phyloP scores from a whole-genome alignment of 345 rosid species.

The Barbarea vulgaris region DNA sequence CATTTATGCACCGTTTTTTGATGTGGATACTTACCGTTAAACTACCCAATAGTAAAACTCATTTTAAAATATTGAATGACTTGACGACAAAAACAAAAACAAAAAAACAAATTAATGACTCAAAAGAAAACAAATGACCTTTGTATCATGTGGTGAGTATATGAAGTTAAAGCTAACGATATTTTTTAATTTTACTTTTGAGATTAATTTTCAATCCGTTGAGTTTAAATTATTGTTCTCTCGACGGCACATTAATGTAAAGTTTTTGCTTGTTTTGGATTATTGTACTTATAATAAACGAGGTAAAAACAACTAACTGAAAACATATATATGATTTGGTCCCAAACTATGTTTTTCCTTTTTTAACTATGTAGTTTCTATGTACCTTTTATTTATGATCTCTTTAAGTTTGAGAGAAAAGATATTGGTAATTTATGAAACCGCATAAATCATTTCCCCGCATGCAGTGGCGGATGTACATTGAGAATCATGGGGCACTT shows the following conservation, averaged over 20 bases:
- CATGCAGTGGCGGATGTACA: too few species aligned
- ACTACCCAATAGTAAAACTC: background rate
- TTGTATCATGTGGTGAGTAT: constrained; percentile 5
- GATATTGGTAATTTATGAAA: background rate
- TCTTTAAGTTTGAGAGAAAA: background rate
- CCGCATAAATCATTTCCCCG: background rate
- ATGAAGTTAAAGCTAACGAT: background rate
- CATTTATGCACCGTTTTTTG: background rate
- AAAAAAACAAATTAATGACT: too few species aligned
- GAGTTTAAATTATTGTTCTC: background rate
- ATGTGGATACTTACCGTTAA: constrained; percentile 1
- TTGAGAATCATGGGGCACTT: too few species aligned
- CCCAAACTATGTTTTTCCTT: background rate
- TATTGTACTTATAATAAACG: background rate
- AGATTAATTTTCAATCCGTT: background rate
- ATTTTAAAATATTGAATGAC: background rate
- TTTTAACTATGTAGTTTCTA: background rate
- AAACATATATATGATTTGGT: background rate
- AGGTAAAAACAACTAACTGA: background rate
- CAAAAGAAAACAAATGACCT: constrained; percentile 6
- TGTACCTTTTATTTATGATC: background rate
- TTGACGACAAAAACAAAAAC: too few species aligned
- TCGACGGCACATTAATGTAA: background rate
- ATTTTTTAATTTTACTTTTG: background rate
- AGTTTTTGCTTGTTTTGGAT: background rate